Conservation (phyloP, 2,329 filamentous ascomycete species). For the Penicillium freii region DNA sequence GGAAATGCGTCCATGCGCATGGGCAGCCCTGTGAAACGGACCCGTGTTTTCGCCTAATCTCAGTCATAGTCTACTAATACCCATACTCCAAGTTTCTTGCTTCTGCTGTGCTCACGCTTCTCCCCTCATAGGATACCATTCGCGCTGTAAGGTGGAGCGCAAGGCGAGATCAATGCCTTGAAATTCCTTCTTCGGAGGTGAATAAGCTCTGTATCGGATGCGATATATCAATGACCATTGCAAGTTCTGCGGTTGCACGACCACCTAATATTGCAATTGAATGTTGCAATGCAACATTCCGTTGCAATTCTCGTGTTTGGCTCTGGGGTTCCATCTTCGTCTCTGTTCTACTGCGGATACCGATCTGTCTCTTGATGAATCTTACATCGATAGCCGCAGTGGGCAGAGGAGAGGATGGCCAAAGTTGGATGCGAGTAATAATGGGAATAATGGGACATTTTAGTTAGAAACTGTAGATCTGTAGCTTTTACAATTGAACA, state of each 20-base stretch:
- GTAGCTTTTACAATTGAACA: background rate
- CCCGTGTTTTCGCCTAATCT: conserved; percentile 36
- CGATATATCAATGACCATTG: conserved; percentile 46
- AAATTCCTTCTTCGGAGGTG: conserved; percentile 38
- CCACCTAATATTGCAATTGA: conserved; percentile 14
- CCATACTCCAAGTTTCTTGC: conserved; percentile 20
- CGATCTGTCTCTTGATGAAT: conserved; percentile 24
- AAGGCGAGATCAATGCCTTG: conserved; percentile 54
- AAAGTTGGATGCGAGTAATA: conserved; percentile 8
- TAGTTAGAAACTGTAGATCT: background rate
- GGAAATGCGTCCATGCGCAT: conserved; percentile 31
- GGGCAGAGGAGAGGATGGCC: conserved; percentile 5
- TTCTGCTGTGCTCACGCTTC: conserved; percentile 4
- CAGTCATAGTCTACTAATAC: conserved; percentile 35
- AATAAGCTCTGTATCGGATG: conserved; percentile 54
- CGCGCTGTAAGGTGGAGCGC: conserved; percentile 54
- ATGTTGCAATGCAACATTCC: background rate
- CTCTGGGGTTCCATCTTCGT: conserved; percentile 12
- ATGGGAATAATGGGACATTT: conserved; percentile 22
- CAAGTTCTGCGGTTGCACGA: conserved; percentile 10
- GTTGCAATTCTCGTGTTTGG: conserved; percentile 14
- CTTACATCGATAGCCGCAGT: conserved; percentile 16
- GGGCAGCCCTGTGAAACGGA: conserved; percentile 39
- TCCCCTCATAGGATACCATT: conserved; percentile 26
- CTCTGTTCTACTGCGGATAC: conserved; percentile 13